Percentiles rank a stretch among this genome's conserved stretches.
Evolutionary conservation across 2,329 filamentous ascomycete genomes (phyloP).

Genomic region (Ophiostoma himal-ulmi): DNA sequence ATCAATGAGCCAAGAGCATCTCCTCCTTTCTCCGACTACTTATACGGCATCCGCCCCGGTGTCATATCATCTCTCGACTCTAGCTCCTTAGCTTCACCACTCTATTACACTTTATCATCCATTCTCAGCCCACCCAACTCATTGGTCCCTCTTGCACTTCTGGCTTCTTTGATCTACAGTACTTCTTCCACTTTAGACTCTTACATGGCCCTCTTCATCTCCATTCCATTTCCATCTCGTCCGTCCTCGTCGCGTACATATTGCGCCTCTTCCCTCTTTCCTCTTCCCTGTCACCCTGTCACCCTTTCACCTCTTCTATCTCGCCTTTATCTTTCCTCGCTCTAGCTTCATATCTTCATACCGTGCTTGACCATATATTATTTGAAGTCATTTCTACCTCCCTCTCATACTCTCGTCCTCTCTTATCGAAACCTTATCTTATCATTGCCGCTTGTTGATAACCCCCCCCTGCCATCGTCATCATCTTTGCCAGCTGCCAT

Average conservation of each 20-base stretch:
- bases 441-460: neutral
- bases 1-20: neutral
- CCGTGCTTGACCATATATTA: neutral
- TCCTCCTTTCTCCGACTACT: neutral
- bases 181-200: conserved; percentile 10
- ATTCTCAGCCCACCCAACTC: neutral
- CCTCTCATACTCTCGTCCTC: neutral
- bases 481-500: neutral
- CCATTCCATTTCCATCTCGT: conserved; percentile 1
- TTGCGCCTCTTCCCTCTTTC: neutral
- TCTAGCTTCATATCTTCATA: neutral
- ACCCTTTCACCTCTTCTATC: neutral
- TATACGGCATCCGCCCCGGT: neutral
- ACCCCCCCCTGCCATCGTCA: neutral
- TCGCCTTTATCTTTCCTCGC: neutral
- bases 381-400: neutral
- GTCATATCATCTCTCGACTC: neutral
- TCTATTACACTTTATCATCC: neutral
- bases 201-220: neutral
- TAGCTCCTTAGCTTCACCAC: conserved; percentile 10
- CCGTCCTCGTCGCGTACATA: neutral
- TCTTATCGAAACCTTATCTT: neutral
- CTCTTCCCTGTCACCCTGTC: neutral
- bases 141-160: conserved; percentile 4
- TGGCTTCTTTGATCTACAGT: neutral